Evolutionary conservation across 2,329 filamentous ascomycete species (phyloP).

Genomic region (Domatiomyces globalis): DNA sequence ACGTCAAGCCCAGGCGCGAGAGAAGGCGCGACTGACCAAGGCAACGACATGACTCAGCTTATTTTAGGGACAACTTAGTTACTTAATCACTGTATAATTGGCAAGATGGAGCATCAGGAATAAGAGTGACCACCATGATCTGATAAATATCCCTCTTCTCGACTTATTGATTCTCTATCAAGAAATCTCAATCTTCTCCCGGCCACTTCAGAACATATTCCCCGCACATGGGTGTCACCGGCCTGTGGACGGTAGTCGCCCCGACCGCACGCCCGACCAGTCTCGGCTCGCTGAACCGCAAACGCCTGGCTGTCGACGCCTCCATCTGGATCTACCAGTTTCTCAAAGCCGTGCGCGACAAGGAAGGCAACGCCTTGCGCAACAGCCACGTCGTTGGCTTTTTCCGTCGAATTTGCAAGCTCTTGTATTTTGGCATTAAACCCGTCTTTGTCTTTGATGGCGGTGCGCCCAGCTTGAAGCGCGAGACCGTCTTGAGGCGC

Average conservation of each 20-base stretch:
- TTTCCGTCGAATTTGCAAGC: conserved; percentile 94
- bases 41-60: conserved; percentile 9
- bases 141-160: too few relatives aligned
- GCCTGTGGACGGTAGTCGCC: conserved; percentile 91
- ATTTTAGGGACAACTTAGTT: too few relatives aligned
- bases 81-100: too few relatives aligned
- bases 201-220: too few relatives aligned
- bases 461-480: conserved; percentile 77
- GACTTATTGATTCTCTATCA: too few relatives aligned
- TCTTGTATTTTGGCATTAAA: conserved; percentile 89
- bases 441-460: conserved; percentile 98
- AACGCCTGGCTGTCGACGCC: conserved; percentile 90
- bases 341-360: conserved; percentile 94
- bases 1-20: conserved; percentile 7
- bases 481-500: conserved; percentile 70
- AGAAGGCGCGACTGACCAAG: conserved; percentile 13
- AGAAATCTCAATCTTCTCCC: too few relatives aligned
- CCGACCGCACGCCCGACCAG: conserved; percentile 92
- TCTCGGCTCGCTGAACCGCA: conserved; percentile 88
- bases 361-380: conserved; percentile 89
- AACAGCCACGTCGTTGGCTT: conserved; percentile 96
- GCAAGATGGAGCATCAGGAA: too few relatives aligned
- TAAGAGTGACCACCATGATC: too few relatives aligned
- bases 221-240: conserved; percentile 76
- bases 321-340: conserved; percentile 99